Percentiles rank a stretch among this genome's conserved stretches.
phyloP scores from a whole-genome alignment of 805 yeast species.

The Pichia heedii region DNA sequence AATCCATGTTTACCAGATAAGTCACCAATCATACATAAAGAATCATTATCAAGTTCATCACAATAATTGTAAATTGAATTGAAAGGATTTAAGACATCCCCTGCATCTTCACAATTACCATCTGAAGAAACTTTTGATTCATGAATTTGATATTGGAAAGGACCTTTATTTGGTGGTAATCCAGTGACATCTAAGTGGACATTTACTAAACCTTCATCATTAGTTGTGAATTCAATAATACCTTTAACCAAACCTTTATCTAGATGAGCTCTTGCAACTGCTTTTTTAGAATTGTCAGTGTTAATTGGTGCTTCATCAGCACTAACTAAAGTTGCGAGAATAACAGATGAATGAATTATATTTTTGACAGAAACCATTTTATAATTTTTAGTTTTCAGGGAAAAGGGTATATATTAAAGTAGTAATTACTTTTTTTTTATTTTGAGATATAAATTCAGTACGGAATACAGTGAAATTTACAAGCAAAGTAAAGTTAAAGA shows the following conservation, averaged over 20 bases:
- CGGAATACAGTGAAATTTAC: too few relatives aligned
- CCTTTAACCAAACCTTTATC: conserved; percentile 40
- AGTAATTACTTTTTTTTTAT: too few relatives aligned
- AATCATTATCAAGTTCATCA: conserved; percentile 40
- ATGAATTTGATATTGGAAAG: conserved; percentile 63
- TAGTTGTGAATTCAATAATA: conserved; percentile 50
- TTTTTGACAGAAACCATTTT: conserved; percentile 15
- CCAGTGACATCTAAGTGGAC: conserved; percentile 67
- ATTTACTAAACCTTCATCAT: conserved; percentile 40
- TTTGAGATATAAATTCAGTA: too few relatives aligned
- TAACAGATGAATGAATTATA: conserved; percentile 31
- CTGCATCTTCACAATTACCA: conserved; percentile 47
- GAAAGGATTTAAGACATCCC: conserved; percentile 57
- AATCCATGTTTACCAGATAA: conserved; percentile 71
- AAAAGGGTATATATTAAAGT: too few relatives aligned
- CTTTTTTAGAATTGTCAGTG: conserved; percentile 39
- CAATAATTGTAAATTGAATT: conserved; percentile 42
- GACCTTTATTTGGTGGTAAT: conserved; percentile 57
- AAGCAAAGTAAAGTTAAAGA: too few relatives aligned
- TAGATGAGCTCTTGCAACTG: conserved; percentile 50
- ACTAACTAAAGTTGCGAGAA: conserved; percentile 20
- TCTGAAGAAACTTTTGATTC: conserved; percentile 42
- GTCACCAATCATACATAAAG: conserved; percentile 63
- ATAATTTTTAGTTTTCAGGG: too few relatives aligned
- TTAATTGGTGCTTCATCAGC: conserved; percentile 39